Conservation (phyloP, 148 eudicot genomes). For the Tetragonia tetragonoides region DNA sequence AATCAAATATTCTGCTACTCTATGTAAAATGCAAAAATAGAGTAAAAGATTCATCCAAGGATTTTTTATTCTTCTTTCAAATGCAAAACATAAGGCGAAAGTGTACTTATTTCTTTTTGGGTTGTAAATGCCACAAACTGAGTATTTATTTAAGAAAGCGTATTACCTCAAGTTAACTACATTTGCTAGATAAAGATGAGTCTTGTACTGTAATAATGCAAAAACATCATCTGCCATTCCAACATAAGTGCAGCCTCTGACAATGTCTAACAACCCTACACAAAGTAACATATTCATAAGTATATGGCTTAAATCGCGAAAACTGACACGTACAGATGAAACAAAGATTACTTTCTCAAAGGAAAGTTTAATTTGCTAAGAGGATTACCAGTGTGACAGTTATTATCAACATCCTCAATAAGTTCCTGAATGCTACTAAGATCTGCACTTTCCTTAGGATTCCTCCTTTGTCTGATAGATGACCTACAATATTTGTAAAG, state of each 20-base stretch:
- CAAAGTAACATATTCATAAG: conserved; percentile 17
- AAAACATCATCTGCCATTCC: conserved; percentile 96
- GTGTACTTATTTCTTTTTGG: background rate
- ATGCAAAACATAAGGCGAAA: background rate
- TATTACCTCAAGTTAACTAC: conserved; percentile 84
- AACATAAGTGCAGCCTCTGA: conserved; percentile 80
- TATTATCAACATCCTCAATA: conserved; percentile 57
- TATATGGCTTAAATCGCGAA: background rate
- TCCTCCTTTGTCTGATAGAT: conserved; percentile 80
- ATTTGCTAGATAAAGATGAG: conserved; percentile 91
- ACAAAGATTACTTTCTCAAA: conserved; percentile 2
- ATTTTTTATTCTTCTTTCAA: background rate
- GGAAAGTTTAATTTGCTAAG: conserved; percentile 4
- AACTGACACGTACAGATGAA: background rate
- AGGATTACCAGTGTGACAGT: conserved; percentile 67
- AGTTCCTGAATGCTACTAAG: conserved; percentile 91
- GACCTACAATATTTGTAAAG: conserved; percentile 49
- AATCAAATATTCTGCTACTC: background rate
- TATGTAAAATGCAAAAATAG: background rate
- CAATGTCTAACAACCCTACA: conserved; percentile 75
- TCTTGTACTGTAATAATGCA: conserved; percentile 79
- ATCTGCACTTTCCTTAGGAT: conserved; percentile 89
- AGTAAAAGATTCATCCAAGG: background rate
- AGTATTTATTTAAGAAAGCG: background rate
- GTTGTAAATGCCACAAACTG: background rate